These are phyloP conservation scores for Parmelia sp. DNA, from an alignment of 495 filamentous ascomycete genomes.

Conservation along the genomic window DNA sequence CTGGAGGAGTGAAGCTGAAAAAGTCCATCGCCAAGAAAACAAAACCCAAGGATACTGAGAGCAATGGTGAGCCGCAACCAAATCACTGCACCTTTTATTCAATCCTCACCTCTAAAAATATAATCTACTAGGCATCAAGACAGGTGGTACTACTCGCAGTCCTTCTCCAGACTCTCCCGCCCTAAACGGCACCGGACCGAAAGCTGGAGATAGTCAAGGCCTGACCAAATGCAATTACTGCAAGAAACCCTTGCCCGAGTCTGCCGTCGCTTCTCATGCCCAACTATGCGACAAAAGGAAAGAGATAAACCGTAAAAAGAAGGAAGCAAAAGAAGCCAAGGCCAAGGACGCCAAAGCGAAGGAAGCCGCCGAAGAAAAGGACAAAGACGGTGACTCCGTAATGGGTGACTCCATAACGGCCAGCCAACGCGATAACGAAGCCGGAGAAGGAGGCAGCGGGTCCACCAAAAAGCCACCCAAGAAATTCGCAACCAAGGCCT, in stretches of 20 bases:
- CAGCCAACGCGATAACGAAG: conserved; percentile 31
- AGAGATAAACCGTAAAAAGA: conserved; percentile 69
- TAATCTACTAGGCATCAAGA: conserved; percentile 27
- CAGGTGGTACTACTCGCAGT: conserved; percentile 27
- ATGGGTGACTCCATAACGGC: conserved; percentile 45
- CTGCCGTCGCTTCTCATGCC: conserved; percentile 57
- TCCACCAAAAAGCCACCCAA: conserved; percentile 55
- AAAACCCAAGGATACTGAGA: conserved; percentile 49
- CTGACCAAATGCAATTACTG: conserved; percentile 74
- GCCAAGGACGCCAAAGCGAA: conserved; percentile 59
- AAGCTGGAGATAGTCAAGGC: conserved; percentile 62
- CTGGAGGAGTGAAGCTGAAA: conserved; percentile 62
- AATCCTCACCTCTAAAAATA: conserved; percentile 1
- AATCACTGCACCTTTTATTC: conserved; percentile 6
- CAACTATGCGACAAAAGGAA: conserved; percentile 66
- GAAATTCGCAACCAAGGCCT: conserved; percentile 53
- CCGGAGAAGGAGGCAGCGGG: conserved; percentile 28
- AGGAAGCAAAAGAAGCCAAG: conserved; percentile 68
- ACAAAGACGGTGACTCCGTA: conserved; percentile 50
- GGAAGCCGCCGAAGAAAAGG: conserved; percentile 52
- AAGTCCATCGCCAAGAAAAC: conserved; percentile 38
- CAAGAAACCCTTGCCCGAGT: conserved; percentile 64
- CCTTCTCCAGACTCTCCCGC: conserved; percentile 45
- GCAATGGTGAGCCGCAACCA: conserved; percentile 45
- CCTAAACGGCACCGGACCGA: conserved; percentile 68